Conservation (phyloP, 2,329 filamentous ascomycete species). For the Fusarium praegraminearum region DNA sequence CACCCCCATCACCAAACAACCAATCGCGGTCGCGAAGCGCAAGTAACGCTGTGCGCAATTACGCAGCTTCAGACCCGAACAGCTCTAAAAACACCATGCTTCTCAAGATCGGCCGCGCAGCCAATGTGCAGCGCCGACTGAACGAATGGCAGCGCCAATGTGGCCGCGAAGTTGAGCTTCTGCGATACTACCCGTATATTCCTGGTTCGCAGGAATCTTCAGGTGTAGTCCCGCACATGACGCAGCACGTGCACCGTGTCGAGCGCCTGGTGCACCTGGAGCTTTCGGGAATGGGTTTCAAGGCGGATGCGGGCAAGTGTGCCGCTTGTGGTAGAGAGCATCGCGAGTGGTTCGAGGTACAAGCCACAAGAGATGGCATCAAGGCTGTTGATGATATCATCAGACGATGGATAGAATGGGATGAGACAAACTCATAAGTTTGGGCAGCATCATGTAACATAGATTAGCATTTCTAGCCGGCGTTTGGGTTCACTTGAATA, state of each 20-base stretch:
- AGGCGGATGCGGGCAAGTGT: slow-evolving; percentile 71
- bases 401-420: slow-evolving; percentile 88
- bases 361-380: slow-evolving; percentile 77
- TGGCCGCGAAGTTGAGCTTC: slow-evolving; percentile 85
- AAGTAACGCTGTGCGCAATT: slow-evolving; percentile 67
- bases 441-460: slow-evolving; percentile 24
- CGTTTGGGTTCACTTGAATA: slow-evolving; percentile 32
- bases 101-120: slow-evolving; percentile 74
- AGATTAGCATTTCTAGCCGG: slow-evolving; percentile 24
- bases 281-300: slow-evolving; percentile 72
- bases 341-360: slow-evolving; percentile 94
- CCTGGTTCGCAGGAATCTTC: slow-evolving; percentile 56
- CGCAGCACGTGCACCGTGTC: slow-evolving; percentile 87
- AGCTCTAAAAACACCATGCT: slow-evolving; percentile 66
- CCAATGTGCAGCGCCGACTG: slow-evolving; percentile 90
- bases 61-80: slow-evolving; percentile 53
- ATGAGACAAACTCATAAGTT: slow-evolving; percentile 60
- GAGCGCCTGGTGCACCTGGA: slow-evolving; percentile 93
- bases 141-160: slow-evolving; percentile 96
- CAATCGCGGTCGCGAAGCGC: slow-evolving; percentile 58
- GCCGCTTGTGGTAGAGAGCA: slow-evolving; percentile 85
- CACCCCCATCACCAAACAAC: slow-evolving; percentile 58
- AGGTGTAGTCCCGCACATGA: slow-evolving; percentile 68
- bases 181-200: slow-evolving; percentile 91
- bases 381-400: slow-evolving; percentile 76